phyloP scores from a whole-genome alignment of 371 early-diverging fungal genomes.

The Vairimorpha ceranae region DNA sequence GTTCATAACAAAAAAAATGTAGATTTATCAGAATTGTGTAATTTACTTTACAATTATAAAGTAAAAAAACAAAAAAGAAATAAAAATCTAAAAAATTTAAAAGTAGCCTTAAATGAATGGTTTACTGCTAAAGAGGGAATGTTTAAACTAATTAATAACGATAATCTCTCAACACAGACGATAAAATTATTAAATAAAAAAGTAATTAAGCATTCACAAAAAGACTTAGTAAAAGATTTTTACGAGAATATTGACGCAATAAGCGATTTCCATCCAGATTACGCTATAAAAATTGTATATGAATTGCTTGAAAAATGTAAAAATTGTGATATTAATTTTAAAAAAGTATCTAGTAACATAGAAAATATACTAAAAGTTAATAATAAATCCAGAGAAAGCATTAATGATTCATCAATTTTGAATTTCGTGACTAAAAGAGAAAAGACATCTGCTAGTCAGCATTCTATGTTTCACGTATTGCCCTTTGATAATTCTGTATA shows the following conservation, averaged over 20 bases:
- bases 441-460: neutral
- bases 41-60: neutral
- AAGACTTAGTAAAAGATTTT: neutral
- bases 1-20: neutral
- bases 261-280: too few relatives aligned
- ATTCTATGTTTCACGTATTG: neutral
- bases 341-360: neutral
- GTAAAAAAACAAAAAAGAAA: neutral
- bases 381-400: neutral
- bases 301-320: neutral
- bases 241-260: neutral
- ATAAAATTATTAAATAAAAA: neutral
- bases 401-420: neutral
- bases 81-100: neutral
- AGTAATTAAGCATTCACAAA: neutral
- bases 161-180: neutral
- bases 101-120: neutral
- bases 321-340: neutral
- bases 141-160: neutral
- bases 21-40: neutral
- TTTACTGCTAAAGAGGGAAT: neutral
- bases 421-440: conserved; percentile 8
- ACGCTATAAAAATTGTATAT: neutral
- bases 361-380: neutral
- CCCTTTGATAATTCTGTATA: neutral